phyloP scores from a whole-genome alignment of 225 moss, liverwort and hornwort genomes.

The Polytrichum formosum region DNA sequence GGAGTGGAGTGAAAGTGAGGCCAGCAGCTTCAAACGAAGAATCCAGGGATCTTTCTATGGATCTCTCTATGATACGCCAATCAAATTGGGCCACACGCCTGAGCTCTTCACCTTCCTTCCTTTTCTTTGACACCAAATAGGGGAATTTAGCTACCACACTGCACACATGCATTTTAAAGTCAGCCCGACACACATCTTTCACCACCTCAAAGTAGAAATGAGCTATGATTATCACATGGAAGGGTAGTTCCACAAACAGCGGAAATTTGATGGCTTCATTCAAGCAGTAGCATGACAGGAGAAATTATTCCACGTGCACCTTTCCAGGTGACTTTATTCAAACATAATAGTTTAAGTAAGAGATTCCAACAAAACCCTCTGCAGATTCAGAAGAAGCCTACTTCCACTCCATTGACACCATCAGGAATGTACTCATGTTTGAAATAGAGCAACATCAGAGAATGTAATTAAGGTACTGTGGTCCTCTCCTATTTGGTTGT shows the following conservation, averaged over 20 bases:
- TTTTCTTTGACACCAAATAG: constrained; percentile 61
- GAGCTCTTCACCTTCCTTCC: constrained; percentile 69
- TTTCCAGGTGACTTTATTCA: no score
- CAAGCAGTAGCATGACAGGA: no score
- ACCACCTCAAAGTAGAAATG: background rate
- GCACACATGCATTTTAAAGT: constrained; percentile 16
- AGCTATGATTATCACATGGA: background rate
- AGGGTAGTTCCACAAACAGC: background rate
- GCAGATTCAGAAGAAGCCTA: no score
- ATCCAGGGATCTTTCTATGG: constrained; percentile 60
- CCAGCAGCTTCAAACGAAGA: constrained; percentile 72
- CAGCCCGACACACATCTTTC: background rate
- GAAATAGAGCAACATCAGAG: no score
- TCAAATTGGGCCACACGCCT: constrained; percentile 91
- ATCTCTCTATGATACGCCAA: constrained; percentile 81
- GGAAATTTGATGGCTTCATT: no score
- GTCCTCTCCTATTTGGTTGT: no score
- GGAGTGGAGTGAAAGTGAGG: constrained; percentile 77
- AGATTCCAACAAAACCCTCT: no score
- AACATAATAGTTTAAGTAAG: no score
- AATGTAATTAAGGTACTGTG: no score
- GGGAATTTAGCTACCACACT: constrained; percentile 70
- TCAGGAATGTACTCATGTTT: no score
- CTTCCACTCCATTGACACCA: no score
- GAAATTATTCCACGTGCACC: no score